These are phyloP conservation scores for Diplodia seriata DNA, from an alignment of 2,329 filamentous ascomycete species.

Conservation along the genomic window DNA sequence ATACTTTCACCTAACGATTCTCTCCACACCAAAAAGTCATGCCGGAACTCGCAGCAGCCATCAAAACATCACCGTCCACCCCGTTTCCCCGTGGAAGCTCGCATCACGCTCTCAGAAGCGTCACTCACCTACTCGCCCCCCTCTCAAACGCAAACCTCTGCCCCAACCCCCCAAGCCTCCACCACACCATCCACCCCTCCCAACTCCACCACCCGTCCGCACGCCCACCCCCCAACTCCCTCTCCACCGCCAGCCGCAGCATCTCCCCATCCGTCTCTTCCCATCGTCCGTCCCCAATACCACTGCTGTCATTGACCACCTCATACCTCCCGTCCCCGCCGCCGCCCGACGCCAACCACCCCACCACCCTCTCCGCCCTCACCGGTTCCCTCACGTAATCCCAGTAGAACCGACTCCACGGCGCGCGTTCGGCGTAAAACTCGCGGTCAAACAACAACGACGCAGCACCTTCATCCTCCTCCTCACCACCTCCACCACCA, in stretches of 20 bases:
- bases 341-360: not conserved
- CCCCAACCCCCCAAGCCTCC: conserved; percentile 23
- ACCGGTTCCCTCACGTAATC: conserved; percentile 25
- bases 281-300: not conserved
- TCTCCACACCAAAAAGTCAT: not conserved
- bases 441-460: conserved; percentile 37
- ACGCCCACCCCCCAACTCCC: conserved; percentile 27
- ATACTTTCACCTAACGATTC: not conserved
- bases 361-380: conserved; percentile 4
- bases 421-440: conserved; percentile 36
- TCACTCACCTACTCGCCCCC: not conserved
- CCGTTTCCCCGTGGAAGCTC: not conserved
- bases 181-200: conserved; percentile 5
- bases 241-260: conserved; percentile 6
- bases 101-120: not conserved
- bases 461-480: conserved; percentile 28
- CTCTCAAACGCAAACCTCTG: conserved; percentile 18
- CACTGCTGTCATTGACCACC: not conserved
- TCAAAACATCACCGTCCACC: not conserved
- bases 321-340: not conserved
- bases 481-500: not conserved
- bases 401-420: conserved; percentile 43
- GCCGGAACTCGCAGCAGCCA: not conserved
- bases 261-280: not conserved
- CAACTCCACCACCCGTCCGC: not conserved